Conservation (phyloP, 352 stramenopile species). For the Globisporangium acanthophoron region DNA sequence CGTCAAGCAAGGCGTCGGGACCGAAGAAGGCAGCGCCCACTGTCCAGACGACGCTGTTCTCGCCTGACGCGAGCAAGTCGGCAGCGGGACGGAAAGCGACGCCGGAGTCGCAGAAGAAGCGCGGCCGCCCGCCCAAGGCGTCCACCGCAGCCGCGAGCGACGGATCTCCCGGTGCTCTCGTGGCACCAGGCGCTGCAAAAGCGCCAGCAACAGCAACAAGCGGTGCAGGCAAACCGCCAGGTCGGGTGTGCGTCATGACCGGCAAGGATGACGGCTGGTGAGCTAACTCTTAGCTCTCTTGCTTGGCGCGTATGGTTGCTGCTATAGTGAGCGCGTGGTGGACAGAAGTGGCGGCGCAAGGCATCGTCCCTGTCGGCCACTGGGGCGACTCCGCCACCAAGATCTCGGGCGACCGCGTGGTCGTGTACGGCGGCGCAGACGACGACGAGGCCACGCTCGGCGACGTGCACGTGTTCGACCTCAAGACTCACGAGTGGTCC, state of each 20-base stretch:
- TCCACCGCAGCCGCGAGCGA: background rate
- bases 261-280: background rate
- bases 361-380: conserved; percentile 35
- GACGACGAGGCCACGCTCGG: conserved; percentile 79
- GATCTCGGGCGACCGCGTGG: conserved; percentile 81
- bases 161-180: background rate
- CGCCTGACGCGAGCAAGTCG: conserved; percentile 33
- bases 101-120: conserved; percentile 40
- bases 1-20: conserved; percentile 9
- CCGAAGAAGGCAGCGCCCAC: conserved; percentile 28
- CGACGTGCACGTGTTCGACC: conserved; percentile 85
- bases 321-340: conserved; percentile 22
- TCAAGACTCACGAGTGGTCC: conserved; percentile 67
- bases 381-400: conserved; percentile 90
- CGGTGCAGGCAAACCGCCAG: conserved; percentile 14
- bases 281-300: background rate
- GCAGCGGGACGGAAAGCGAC: conserved; percentile 20
- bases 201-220: conserved; percentile 8
- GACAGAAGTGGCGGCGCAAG: conserved; percentile 35
- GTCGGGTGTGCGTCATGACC: conserved; percentile 10
- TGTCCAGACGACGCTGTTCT: conserved; percentile 33
- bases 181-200: conserved; percentile 1
- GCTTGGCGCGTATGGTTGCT: background rate
- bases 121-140: conserved; percentile 20
- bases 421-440: conserved; percentile 91